Evolutionary conservation across 768 basidiomycete genomes (phyloP), one percentile per base, ranked within the genome.

Genomic region (Mycena belliarum): DNA sequence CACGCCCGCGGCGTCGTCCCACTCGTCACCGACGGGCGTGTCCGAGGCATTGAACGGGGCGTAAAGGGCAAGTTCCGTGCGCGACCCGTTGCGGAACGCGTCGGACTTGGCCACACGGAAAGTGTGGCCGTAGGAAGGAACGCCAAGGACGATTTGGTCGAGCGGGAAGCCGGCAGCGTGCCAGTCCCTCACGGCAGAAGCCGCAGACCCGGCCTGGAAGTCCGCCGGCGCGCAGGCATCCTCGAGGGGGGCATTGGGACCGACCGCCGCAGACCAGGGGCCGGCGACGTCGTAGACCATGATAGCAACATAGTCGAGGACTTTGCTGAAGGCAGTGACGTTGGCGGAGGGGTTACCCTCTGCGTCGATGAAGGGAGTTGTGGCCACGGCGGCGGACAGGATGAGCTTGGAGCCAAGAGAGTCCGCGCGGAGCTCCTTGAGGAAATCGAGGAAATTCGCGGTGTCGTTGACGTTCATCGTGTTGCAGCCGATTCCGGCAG

Each of bases 181-280:
- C 95, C 94, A 96, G 6, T 81, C 79, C 14, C 76, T 66, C 37
- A 97, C 79, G 10, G 90, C 87, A 20, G 82, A 81, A n/a, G 79
- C 76, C 8, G 85, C 93, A 55, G 91, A 93, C 10, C 91, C 92
- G 28, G 76, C 72, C 60, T 88, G 84, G 42, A 79, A 72, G 3
- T 70, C 64, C 0, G 79, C 68, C 35, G 84, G 63, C 0, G 84
- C 82, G 67, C 94, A 95, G 0, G 80, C 73, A 72, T 93, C 86
- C 32, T 81, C 72, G 20, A 96, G 81, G 6, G 95, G 94, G 0
- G 94, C 86, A 69, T 97, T 95, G 6, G 95, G 87, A 4, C 93
- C 94, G 48, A 85, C 75, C 59, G 80, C 65, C 64, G 73, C 68
- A 65, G 78, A 79, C 78, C 82, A 88, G 6, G 72, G 61, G 2